Evolutionary conservation across 2,329 filamentous ascomycete genomes (phyloP), one percentile per base, ranked within the genome.

Genomic region (Esteya vermicola): DNA sequence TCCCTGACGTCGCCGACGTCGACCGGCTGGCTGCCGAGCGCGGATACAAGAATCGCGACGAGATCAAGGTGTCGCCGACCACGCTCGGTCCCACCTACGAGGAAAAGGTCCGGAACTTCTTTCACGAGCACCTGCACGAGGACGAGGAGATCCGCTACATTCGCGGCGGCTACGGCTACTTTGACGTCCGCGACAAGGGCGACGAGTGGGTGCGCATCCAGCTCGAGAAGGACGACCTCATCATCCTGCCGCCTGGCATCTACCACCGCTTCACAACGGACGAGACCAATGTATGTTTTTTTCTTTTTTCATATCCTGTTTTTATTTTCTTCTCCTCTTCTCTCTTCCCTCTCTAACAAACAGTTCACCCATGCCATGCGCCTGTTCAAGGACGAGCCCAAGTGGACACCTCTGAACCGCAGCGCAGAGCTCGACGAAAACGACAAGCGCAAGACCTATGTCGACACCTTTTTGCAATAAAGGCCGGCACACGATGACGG

Each of bases 101-200:
- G 62, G 75, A 82, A 47, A 96, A 96, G 61, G 85, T 98, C 47
- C 88, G 85, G 65, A 75, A 63, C 49, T 98, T 98, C 67, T 98
- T 96, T 65, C 59, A 82, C 52, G 91, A 98, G 68, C 91, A 98
- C 59, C 60, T 98, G 52, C 91, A 98, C 57, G 91, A 98, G 65
- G 91, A 98, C 51, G 91, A 98, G 64, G 91, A 98, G 70, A 98
- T 98, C 49, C 71, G 91, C 36, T 98, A 95, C 54, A 88, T 98
- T 49, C 69, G 85, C 25, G 88, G 81, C 45, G 91, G 91, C 0
- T 72, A 75, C 41, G 91, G 91, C 1, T 98, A 82, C 59, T 98
- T 98, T 56, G 91, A 98, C 60, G 88, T 98, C 4, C 69, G 91
- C 36, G 80, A 76, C 53, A 68, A 81, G 58, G 74, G 72, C 18